These are phyloP conservation scores for Forsythia viridissima DNA, from an alignment of 257 asterid genomes.

Conservation along the genomic window DNA sequence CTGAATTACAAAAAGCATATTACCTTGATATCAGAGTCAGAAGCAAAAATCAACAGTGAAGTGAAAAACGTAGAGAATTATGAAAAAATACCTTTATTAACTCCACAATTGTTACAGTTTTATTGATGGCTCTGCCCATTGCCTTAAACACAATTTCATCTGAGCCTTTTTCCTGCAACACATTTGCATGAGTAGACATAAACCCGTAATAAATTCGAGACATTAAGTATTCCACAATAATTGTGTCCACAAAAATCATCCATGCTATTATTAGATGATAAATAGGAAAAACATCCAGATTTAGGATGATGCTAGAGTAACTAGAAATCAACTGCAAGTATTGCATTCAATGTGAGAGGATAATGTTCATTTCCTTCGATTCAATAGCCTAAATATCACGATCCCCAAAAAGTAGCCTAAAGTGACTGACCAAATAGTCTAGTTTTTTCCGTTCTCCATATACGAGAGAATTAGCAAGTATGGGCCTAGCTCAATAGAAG, in stretches of 20 bases:
- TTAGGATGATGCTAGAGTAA: too few species aligned
- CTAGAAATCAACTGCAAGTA: not conserved
- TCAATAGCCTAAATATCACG: not conserved
- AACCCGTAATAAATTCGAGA: too few species aligned
- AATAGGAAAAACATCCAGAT: too few species aligned
- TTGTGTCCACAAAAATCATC: not conserved
- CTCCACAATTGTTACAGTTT: conserved; percentile 54
- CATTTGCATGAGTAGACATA: not conserved
- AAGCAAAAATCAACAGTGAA: not conserved
- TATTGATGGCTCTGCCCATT: conserved; percentile 66
- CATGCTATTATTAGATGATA: too few species aligned
- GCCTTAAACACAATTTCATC: conserved; percentile 60
- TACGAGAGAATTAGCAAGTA: not conserved
- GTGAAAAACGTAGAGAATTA: not conserved
- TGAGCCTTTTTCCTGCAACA: conserved; percentile 49
- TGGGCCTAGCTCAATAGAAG: not conserved
- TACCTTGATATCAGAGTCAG: conserved; percentile 25
- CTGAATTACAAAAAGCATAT: conserved; percentile 33
- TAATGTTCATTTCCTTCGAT: not conserved
- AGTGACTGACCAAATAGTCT: not conserved
- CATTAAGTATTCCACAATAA: not conserved
- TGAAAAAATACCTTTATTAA: conserved; percentile 44
- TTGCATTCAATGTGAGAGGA: not conserved
- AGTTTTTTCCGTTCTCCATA: not conserved
- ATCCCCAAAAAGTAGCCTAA: not conserved